Evolutionary conservation across 2,329 filamentous ascomycete species (phyloP).

Genomic region (Tolypocladium pustulatum): DNA sequence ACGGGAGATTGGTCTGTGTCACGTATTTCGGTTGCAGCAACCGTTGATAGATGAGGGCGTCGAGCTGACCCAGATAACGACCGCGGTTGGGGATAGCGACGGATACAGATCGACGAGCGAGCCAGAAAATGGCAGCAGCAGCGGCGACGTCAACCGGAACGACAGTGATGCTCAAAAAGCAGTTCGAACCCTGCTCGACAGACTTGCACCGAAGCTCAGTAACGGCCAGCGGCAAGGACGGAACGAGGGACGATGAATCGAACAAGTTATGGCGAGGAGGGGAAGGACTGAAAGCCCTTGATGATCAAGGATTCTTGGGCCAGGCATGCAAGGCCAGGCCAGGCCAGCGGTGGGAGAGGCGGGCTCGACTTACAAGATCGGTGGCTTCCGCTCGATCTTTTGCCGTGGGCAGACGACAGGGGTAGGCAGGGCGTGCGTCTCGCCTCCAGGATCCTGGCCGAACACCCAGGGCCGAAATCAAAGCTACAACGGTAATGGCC

Average conservation of each 20-base stretch:
- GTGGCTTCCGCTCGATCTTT: constrained; percentile 8
- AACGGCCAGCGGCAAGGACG: neutral
- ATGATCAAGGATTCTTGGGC: neutral
- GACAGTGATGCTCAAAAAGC: neutral
- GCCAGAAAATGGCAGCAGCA: neutral
- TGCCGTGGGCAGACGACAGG: neutral
- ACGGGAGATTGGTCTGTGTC: neutral
- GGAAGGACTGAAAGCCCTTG: neutral
- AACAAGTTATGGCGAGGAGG: neutral
- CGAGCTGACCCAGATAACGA: neutral
- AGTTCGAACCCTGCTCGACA: neutral
- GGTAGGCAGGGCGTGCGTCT: neutral
- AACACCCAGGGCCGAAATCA: neutral
- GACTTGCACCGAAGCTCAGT: neutral
- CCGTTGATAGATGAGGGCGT: neutral
- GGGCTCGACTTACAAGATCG: constrained; percentile 1
- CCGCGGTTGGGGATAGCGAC: neutral
- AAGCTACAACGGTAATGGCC: neutral
- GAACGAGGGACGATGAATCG: neutral
- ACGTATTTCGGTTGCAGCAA: neutral
- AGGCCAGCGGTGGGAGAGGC: neutral
- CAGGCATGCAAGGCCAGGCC: neutral
- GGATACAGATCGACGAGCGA: neutral
- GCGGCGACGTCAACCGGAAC: neutral
- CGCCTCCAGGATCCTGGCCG: neutral